Base-by-base conservation (phyloP, 768 basidiomycete species). In the Gelatoporia subvermispora region DNA sequence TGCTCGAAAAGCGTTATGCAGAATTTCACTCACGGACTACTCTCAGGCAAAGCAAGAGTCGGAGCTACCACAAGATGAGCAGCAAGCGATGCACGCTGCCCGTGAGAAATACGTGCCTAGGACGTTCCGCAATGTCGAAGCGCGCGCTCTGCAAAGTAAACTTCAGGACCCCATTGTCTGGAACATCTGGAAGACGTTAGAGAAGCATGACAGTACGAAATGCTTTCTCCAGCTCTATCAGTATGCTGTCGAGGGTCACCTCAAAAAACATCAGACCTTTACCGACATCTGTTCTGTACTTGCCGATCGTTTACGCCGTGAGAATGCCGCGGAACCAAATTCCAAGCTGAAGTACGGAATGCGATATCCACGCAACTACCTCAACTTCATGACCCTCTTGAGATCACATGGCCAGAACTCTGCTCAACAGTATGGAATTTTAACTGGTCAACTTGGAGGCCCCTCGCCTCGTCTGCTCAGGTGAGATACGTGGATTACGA, bases 311-410 rank as follows among this genome's bases (percentile, higher is more conserved):
- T 31, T 60, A 11, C 9, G 45, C 18, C 41, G 51, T 37, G 44
- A 11, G 28, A 49, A 1, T 45, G 39, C 1, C 36, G 28, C 5
- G 34, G 39, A 8, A 47, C n/a, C 17, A 8, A 47, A 22, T 10
- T 34, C 43, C 3, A 41, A 41, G 2, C 40, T 49, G 18, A 60
- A 60, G 44, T 47, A 50, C 24, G 59, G 59, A 18, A 46, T 54
- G 9, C 51, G 58, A 3, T 53, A 55, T 15, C 49, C 46, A 10
- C 35, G 24, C 16, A 37, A 53, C 21, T 54, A 50, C 9, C 47
- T 55, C n/a, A 58, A 58, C 16, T 60, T 60, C 34, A 53, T 53
- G 52, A 56, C 49, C 8, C 43, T 56, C 4, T n/a, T 60, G 36
- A 39, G 52, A 3, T 54, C 51, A 7, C 48, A 58, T 38, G 59